Conservation (phyloP, 768 basidiomycete genomes). For the Paxillus involutus region DNA sequence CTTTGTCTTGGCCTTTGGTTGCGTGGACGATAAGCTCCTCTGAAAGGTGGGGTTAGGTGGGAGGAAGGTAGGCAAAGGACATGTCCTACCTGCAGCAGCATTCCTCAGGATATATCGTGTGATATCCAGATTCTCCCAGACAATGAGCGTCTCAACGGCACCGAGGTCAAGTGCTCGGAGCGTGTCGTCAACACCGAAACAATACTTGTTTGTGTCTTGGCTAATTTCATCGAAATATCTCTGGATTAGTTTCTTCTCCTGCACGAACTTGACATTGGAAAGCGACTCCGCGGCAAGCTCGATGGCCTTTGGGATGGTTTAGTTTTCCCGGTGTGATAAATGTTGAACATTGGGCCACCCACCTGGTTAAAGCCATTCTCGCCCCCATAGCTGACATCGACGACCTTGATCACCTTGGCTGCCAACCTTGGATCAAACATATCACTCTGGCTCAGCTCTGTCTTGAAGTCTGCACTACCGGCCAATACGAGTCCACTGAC, state of each 20-base stretch:
- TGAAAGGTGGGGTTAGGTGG: slow-evolving; percentile 25
- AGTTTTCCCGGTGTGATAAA: background rate
- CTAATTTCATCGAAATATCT: slow-evolving; percentile 99
- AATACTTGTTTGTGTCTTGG: slow-evolving; percentile 93
- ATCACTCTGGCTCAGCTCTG: slow-evolving; percentile 92
- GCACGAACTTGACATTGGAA: slow-evolving; percentile 98
- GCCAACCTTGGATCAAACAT: slow-evolving; percentile 90
- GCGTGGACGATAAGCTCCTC: slow-evolving; percentile 83
- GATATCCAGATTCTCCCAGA: slow-evolving; percentile 97
- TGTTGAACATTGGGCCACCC: slow-evolving; percentile 4
- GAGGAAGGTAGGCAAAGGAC: background rate
- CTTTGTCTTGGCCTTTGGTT: slow-evolving; percentile 84
- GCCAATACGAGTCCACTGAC: slow-evolving; percentile 95
- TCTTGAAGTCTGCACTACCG: slow-evolving; percentile 98
- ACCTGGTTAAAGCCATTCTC: slow-evolving; percentile 99
- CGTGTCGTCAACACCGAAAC: slow-evolving; percentile 97
- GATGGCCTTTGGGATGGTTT: slow-evolving; percentile 64
- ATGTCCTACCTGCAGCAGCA: slow-evolving; percentile 75
- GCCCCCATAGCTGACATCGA: slow-evolving; percentile 98
- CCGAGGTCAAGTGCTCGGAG: slow-evolving; percentile 96
- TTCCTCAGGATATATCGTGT: slow-evolving; percentile 87
- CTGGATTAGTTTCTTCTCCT: slow-evolving; percentile 97
- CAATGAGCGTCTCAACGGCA: slow-evolving; percentile 94
- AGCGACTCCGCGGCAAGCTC: slow-evolving; percentile 95
- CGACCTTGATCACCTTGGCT: slow-evolving; percentile 95